Percentiles rank a stretch among this genome's conserved stretches.
These are phyloP conservation scores for Silene vulgaris DNA, from an alignment of 179 eudicot genomes.

Conservation along the genomic window DNA sequence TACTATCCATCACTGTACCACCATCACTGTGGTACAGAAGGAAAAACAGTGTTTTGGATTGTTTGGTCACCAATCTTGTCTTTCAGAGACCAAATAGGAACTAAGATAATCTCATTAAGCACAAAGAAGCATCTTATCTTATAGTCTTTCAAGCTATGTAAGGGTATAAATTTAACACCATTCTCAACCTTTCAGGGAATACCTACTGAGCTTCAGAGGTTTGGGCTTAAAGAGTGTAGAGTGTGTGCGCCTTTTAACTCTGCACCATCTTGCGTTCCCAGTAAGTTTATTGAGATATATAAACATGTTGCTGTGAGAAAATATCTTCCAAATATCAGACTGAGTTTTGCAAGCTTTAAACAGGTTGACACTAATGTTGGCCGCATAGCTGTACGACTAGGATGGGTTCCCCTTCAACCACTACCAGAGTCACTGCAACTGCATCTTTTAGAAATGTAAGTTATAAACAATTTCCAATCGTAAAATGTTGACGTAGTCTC, in stretches of 20 bases:
- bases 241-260: slow-evolving; percentile 79
- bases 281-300: slow-evolving; percentile 44
- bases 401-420: slow-evolving; percentile 98
- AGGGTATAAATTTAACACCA: slow-evolving; percentile 5
- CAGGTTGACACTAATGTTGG: slow-evolving; percentile 97
- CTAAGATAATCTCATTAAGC: neutral
- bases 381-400: slow-evolving; percentile 81
- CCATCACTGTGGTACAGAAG: neutral
- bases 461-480: neutral
- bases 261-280: slow-evolving; percentile 90
- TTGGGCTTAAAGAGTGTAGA: slow-evolving; percentile 94
- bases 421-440: slow-evolving; percentile 83
- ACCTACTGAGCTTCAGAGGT: slow-evolving; percentile 72
- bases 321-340: slow-evolving; percentile 1
- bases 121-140: slow-evolving; percentile 8
- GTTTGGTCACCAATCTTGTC: neutral
- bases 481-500: neutral
- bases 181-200: slow-evolving; percentile 50
- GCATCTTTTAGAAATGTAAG: slow-evolving; percentile 90
- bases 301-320: neutral
- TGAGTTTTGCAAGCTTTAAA: slow-evolving; percentile 13
- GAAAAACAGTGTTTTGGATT: neutral
- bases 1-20: neutral
- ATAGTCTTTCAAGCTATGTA: neutral
- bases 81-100: neutral